Evolutionary conservation across 164 flowering plant genomes (phyloP).

Genomic region (Saururus chinensis): DNA sequence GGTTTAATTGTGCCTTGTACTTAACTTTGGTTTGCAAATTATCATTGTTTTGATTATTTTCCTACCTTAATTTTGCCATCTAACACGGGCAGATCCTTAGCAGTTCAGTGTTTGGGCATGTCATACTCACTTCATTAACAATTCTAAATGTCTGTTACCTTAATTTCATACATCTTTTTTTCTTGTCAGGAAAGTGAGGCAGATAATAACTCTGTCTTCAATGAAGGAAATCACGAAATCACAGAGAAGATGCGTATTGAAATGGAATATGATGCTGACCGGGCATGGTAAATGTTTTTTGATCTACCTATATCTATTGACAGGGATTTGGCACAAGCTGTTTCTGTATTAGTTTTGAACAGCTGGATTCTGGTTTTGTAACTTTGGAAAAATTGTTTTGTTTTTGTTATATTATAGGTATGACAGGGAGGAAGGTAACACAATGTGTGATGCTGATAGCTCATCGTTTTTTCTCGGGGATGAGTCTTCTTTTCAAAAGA

Average conservation of each 20-base stretch:
- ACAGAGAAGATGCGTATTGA: conserved; percentile 72
- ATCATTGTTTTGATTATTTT: too few species aligned
- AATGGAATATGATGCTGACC: conserved; percentile 93
- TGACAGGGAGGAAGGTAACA: conserved; percentile 83
- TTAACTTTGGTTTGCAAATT: too few species aligned
- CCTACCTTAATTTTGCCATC: too few species aligned
- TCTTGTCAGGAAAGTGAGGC: conserved; percentile 34
- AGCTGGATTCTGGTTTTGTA: not conserved
- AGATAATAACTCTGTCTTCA: conserved; percentile 14
- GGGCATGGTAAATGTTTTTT: conserved; percentile 60
- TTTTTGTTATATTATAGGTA: conserved; percentile 44
- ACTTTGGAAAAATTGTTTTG: not conserved
- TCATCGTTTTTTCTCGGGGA: conserved; percentile 70
- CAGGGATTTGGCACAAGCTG: not conserved
- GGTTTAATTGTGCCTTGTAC: too few species aligned
- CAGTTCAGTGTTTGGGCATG: not conserved
- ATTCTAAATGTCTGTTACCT: not conserved
- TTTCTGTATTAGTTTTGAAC: not conserved
- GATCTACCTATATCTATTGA: not conserved
- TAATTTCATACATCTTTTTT: not conserved
- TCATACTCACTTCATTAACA: not conserved
- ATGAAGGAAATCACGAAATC: conserved; percentile 44
- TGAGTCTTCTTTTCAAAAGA: conserved; percentile 75
- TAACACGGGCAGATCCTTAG: not conserved
- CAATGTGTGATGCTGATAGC: conserved; percentile 56